Evolutionary conservation across 169 alveolate species (phyloP).

Genomic region (Plasmodium billcollinsi): DNA sequence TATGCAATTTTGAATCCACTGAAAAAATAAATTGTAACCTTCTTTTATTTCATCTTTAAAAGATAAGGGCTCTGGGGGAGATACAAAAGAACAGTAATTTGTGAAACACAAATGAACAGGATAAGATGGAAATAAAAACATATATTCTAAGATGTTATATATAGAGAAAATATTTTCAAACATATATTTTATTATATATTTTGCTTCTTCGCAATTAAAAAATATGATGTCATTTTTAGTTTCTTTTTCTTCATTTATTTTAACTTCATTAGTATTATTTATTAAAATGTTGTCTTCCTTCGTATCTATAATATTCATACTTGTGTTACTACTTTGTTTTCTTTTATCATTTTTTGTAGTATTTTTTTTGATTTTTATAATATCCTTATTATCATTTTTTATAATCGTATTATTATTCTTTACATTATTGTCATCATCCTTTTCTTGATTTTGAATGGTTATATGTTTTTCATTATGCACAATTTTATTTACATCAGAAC

Average conservation of each 20-base stretch:
- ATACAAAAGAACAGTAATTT: background rate
- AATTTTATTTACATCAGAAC: background rate
- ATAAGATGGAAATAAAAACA: slow-evolving; percentile 51
- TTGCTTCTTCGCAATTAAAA: slow-evolving; percentile 46
- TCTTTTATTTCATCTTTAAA: slow-evolving; percentile 14
- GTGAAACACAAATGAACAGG: slow-evolving; percentile 20
- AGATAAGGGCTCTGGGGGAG: slow-evolving; percentile 22
- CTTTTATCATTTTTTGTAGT: background rate
- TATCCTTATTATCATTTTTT: background rate
- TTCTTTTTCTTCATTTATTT: background rate
- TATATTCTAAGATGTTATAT: slow-evolving; percentile 54
- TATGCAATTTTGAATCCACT: no score
- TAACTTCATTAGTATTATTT: background rate
- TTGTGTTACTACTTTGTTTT: background rate
- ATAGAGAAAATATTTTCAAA: slow-evolving; percentile 54
- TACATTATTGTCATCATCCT: background rate
- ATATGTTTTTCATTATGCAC: background rate
- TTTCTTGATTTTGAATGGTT: background rate
- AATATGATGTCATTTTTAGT: background rate
- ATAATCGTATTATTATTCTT: background rate
- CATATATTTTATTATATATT: slow-evolving; percentile 59
- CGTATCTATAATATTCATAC: background rate
- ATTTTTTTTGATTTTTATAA: background rate
- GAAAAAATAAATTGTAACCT: slow-evolving; percentile 15
- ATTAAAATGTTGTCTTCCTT: background rate